Evolutionary conservation across 2,329 filamentous ascomycete species (phyloP), one percentile per base, ranked within the genome.

Genomic region (Aspergillus flavus): DNA sequence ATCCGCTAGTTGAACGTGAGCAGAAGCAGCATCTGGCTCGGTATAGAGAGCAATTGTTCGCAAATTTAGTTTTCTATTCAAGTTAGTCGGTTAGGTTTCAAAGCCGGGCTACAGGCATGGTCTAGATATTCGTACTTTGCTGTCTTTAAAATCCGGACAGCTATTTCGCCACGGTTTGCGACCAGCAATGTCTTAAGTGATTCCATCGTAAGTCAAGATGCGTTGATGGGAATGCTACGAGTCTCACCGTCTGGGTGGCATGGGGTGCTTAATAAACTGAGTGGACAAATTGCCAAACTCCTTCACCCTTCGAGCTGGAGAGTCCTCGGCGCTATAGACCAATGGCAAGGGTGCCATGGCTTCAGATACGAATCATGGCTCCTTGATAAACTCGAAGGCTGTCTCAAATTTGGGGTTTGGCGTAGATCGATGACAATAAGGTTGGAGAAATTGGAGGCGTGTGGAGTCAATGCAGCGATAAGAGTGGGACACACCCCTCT

Each of bases 91-190:
- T 43, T 64, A 59, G 21, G 10, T 14, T 16, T 30, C 14, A 3
- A 12, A 36, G 50, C 41, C 19, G 26, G n/a, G 28, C 30, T 14
- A 9, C 16, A 26, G 36, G 30, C 26, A 41, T n/a, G 6, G 21
- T 46, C 23, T 19, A 26, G 5, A 16, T n/a, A 57, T 21, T 30
- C 67, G 39, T 71, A 77, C 74, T 77, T 82, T 10, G 82, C 83
- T n/a, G 84, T 83, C 69, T 75, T 81, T 69, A 82, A 80, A 61
- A 86, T 83, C 34, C 86, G 81, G 36, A 80, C 78, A 3, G 85
- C 84, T 59, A 88, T 88, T 70, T 88, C 86, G 54, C 85, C 86
- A 53, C 86, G 79, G 71, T 89, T 88, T 11, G 86, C 86, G 55
- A 89, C 80, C 14, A 89, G 74, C 21, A 88, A 67, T 14, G 78